Percentiles rank a stretch among this genome's conserved stretches.
phyloP scores from a whole-genome alignment of 1,284 basidiomycete species.

The Cystobasidium sp. region DNA sequence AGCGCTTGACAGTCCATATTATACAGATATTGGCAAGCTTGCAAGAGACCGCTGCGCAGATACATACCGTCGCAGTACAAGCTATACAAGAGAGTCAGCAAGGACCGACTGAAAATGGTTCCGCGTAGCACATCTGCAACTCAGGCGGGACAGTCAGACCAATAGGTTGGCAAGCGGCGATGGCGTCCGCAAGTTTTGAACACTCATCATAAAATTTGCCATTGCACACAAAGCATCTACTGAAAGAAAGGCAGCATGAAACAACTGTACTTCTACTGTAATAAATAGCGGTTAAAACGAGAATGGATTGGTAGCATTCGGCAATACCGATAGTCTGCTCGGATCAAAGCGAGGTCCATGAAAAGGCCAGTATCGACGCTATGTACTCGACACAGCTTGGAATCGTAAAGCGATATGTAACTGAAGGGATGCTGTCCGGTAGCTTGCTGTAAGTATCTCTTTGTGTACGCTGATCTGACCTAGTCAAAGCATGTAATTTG shows the following conservation, averaged over 20 bases:
- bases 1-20: background rate
- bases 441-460: background rate
- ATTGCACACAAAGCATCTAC: no score
- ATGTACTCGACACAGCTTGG: no score
- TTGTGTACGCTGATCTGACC: background rate
- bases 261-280: no score
- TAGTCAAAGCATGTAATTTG: background rate
- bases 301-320: no score
- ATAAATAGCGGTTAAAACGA: no score
- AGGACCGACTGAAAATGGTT: background rate
- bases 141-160: background rate
- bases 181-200: background rate
- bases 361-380: no score
- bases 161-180: background rate
- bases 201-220: background rate
- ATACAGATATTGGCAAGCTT: conserved; percentile 61
- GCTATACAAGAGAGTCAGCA: conserved; percentile 63
- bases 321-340: no score
- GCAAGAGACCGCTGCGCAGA: conserved; percentile 70
- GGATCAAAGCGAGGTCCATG: no score
- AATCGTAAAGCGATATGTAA: no score
- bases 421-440: no score
- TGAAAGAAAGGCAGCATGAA: no score
- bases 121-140: background rate
- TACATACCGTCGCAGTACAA: conserved; percentile 73